These are phyloP conservation scores for Arthrobotrys megalospora DNA, from an alignment of 2,329 filamentous ascomycete species.

Conservation along the genomic window DNA sequence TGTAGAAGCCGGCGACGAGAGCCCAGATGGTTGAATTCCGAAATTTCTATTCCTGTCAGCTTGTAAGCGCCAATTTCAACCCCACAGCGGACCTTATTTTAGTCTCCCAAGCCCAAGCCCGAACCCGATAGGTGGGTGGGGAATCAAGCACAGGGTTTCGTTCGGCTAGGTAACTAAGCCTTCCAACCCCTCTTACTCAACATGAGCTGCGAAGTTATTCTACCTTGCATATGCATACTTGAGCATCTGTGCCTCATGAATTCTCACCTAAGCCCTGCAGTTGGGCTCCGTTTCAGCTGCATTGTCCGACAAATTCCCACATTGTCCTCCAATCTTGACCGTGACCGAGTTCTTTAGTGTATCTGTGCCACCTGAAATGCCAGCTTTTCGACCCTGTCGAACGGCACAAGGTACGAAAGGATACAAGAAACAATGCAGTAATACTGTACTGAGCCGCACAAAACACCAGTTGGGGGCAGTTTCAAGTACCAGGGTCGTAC, in stretches of 20 bases:
- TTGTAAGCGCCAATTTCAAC: slow-evolving; percentile 21
- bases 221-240: slow-evolving; percentile 39
- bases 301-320: slow-evolving; percentile 13
- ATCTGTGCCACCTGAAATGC: slow-evolving; percentile 28
- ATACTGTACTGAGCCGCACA: slow-evolving; percentile 35
- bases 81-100: slow-evolving; percentile 19
- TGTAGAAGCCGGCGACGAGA: not conserved
- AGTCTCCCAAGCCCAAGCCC: not conserved
- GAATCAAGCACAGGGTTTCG: slow-evolving; percentile 17
- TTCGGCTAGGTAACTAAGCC: slow-evolving; percentile 50
- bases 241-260: slow-evolving; percentile 23
- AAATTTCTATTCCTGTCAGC: slow-evolving; percentile 28
- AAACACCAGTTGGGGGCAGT: not conserved
- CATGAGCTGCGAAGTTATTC: slow-evolving; percentile 13
- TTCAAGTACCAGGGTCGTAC: slow-evolving; percentile 12
- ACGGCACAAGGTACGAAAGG: slow-evolving; percentile 10
- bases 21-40: slow-evolving; percentile 4
- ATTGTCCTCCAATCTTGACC: slow-evolving; percentile 13
- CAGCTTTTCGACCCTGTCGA: not conserved
- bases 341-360: slow-evolving; percentile 8
- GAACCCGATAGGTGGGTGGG: slow-evolving; percentile 7
- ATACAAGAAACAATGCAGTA: slow-evolving; percentile 25
- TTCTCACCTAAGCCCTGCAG: slow-evolving; percentile 60
- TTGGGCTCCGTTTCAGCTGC: slow-evolving; percentile 52
- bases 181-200: slow-evolving; percentile 23